Evolutionary conservation across 257 asterid species (phyloP), one percentile per base, ranked within the genome.

Genomic region (Nicotiana paniculata): DNA sequence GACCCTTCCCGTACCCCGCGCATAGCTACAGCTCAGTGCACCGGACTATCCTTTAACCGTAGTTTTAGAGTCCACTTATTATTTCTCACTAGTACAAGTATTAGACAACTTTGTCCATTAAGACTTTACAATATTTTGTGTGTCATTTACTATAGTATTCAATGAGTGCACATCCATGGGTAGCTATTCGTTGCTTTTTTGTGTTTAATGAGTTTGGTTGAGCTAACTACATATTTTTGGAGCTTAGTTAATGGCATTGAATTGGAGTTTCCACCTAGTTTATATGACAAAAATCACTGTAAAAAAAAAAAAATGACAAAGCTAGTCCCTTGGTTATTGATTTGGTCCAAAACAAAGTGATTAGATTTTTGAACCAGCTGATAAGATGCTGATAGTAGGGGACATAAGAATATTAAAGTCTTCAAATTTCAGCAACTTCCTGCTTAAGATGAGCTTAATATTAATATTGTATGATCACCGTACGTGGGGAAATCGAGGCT

Each of bases 121-220:
- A 15, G 80, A 48, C 80, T 51, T 75, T 15, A 46, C 37, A 12
- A 10, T 6, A 13, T 24, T 2, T 48, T 6, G 28, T 48, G 63
- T 75, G 46, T 75, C 64, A 37, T 51, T 26, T 24, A 48, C 62
- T 74, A 26, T 74, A 72, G 51, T 13, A 48, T 74, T 48, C 43
- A 48, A 46, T 72, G 39, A 24, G 39, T 46, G 17, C 9, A 24
- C 61, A 72, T 46, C 33, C 37, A 46, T 72, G 61, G 58, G 39
- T 74, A 7, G 92, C 84, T 81, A 64, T 74, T 51, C 35, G 67
- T 81, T 82, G 43, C 86, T 86, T 51, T 83, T 74, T 82, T 72
- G 91, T 82, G 83, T 85, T 89, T 64, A 85, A 84, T 86, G 85
- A 43, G 91, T 91, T 90, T 85, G 92, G 89, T 90, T 89, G 81